phyloP scores from a whole-genome alignment of 2,329 filamentous ascomycete genomes.

The Chalaropsis thielavioides region DNA sequence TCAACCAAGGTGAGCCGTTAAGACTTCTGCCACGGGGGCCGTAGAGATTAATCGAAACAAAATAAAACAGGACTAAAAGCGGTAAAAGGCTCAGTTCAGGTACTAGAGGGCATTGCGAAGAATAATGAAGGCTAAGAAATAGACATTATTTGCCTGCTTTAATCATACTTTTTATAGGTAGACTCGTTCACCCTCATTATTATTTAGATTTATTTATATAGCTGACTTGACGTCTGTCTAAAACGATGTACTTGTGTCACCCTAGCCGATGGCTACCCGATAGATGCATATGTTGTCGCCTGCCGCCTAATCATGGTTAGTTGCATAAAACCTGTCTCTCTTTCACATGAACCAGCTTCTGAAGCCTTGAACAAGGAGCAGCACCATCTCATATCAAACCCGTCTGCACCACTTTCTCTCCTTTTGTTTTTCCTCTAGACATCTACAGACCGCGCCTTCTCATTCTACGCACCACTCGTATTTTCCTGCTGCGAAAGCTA shows the following conservation, averaged over 20 bases:
- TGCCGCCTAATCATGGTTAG: background rate
- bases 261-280: background rate
- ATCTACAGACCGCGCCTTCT: background rate
- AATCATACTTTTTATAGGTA: too few species aligned
- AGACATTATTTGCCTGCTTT: too few species aligned
- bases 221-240: too few species aligned
- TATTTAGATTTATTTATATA: too few species aligned
- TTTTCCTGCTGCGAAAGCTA: background rate
- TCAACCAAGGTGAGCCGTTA: background rate
- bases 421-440: background rate
- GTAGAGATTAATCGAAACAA: too few species aligned
- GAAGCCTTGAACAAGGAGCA: background rate
- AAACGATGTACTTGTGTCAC: background rate
- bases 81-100: too few species aligned
- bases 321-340: slow-evolving; percentile 1
- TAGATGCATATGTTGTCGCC: slow-evolving; percentile 1
- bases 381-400: background rate
- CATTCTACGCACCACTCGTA: too few species aligned
- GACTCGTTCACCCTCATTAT: too few species aligned
- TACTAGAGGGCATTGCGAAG: background rate
- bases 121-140: background rate
- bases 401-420: background rate
- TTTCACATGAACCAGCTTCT: background rate
- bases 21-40: too few species aligned
- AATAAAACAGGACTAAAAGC: too few species aligned